Percentiles rank a stretch among this genome's conserved stretches.
Evolutionary conservation across 2,329 filamentous ascomycete genomes (phyloP).

Genomic region (Alternaria gaisen): DNA sequence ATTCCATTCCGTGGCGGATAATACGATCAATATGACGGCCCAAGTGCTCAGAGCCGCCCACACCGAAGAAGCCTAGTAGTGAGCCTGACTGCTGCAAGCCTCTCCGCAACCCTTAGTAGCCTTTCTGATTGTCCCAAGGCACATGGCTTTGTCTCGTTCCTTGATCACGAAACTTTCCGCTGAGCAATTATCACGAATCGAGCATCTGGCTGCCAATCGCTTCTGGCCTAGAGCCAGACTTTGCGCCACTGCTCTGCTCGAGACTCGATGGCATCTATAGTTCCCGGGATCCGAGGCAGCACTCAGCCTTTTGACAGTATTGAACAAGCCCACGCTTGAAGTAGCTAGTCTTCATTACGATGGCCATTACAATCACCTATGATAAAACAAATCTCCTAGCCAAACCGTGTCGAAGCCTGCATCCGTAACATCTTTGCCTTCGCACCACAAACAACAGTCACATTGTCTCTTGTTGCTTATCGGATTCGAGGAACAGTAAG

Average conservation of each 20-base stretch:
- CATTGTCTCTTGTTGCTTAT: background rate
- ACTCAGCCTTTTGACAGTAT: slow-evolving; percentile 8
- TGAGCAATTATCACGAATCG: background rate
- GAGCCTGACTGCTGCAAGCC: slow-evolving; percentile 6
- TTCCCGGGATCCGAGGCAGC: background rate
- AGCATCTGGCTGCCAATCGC: background rate
- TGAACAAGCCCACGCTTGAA: background rate
- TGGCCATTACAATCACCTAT: background rate
- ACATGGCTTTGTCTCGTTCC: slow-evolving; percentile 5
- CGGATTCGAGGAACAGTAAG: no score
- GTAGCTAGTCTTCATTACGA: background rate
- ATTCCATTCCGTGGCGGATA: background rate
- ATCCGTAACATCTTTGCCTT: background rate
- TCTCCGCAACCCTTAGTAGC: slow-evolving; percentile 11
- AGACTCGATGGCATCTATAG: background rate
- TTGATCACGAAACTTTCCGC: background rate
- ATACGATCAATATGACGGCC: background rate
- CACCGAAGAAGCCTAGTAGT: background rate
- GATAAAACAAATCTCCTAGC: background rate
- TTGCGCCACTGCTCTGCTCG: background rate
- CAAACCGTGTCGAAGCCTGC: background rate
- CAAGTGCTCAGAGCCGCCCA: background rate
- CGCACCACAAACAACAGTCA: background rate
- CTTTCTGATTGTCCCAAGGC: slow-evolving; percentile 5
- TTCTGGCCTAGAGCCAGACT: background rate